Percentiles rank a stretch among this genome's conserved stretches.
phyloP scores from a whole-genome alignment of 1,284 basidiomycete species.

The Tilletia caries region DNA sequence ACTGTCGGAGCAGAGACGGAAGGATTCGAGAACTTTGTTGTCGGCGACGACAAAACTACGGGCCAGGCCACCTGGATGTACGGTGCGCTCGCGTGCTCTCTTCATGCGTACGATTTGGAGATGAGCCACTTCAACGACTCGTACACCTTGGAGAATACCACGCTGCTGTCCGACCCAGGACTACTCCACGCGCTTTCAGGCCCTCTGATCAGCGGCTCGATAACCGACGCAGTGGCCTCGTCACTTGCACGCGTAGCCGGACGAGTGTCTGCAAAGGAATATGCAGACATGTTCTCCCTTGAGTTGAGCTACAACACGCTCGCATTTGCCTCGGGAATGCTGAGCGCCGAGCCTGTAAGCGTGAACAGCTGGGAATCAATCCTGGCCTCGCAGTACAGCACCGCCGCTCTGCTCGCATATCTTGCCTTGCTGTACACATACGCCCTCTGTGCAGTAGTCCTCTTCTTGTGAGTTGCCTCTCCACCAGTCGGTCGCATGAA shows the following conservation, averaged over 20 bases:
- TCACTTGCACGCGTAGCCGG: constrained; percentile 16
- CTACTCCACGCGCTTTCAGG: constrained; percentile 19
- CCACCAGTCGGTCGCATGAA: too few species aligned
- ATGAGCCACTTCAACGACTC: constrained; percentile 22
- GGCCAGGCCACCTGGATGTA: constrained; percentile 12
- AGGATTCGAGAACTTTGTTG: constrained; percentile 10
- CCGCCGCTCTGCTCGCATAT: constrained; percentile 12
- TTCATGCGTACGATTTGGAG: constrained; percentile 13
- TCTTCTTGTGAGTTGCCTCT: constrained; percentile 20
- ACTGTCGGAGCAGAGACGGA: not conserved
- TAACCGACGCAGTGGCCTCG: constrained; percentile 11
- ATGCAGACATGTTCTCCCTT: constrained; percentile 3
- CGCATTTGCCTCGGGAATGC: constrained; percentile 12
- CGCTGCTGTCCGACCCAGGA: not conserved
- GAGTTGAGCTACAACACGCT: constrained; percentile 16
- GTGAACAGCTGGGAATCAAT: constrained; percentile 15
- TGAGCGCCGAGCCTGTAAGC: not conserved
- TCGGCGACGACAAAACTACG: not conserved
- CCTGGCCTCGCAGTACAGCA: constrained; percentile 20
- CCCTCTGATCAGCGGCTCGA: constrained; percentile 16
- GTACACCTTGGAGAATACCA: not conserved
- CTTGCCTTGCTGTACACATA: constrained; percentile 20
- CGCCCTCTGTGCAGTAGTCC: constrained; percentile 17
- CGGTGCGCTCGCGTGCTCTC: constrained; percentile 11
- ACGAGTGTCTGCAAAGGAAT: constrained; percentile 12